Percentiles rank a stretch among this genome's conserved stretches.
phyloP scores from a whole-genome alignment of 371 early-diverging fungal species.

The Neoconidiobolus thromboides region DNA sequence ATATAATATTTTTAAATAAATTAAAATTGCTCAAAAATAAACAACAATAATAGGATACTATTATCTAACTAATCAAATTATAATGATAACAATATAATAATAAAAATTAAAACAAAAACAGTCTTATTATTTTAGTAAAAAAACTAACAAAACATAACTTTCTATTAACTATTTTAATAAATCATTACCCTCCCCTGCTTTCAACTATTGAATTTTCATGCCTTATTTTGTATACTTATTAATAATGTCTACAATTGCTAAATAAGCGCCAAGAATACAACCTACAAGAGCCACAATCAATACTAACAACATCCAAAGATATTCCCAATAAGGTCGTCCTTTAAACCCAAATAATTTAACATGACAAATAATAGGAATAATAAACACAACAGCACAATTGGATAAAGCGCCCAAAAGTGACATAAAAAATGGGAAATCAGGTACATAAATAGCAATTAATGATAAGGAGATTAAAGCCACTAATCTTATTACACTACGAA shows the following conservation, averaged over 20 bases:
- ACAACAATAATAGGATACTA: too few relatives aligned
- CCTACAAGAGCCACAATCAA: constrained; percentile 36
- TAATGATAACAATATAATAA: too few relatives aligned
- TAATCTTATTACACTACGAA: constrained; percentile 24
- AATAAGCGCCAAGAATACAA: constrained; percentile 30
- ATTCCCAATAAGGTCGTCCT: constrained; percentile 17
- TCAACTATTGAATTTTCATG: too few relatives aligned
- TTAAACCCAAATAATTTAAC: constrained; percentile 31
- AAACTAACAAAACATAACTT: too few relatives aligned
- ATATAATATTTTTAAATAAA: too few relatives aligned
- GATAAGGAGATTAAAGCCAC: constrained; percentile 19
- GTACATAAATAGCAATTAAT: constrained; percentile 32
- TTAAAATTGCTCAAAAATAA: too few relatives aligned
- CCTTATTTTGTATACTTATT: too few relatives aligned
- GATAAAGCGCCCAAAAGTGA: constrained; percentile 45
- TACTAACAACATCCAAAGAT: constrained; percentile 23
- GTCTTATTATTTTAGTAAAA: too few relatives aligned
- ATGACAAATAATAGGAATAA: constrained; percentile 46
- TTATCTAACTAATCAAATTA: too few relatives aligned
- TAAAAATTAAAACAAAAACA: too few relatives aligned
- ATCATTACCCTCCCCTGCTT: too few relatives aligned
- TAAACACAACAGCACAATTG: constrained; percentile 39
- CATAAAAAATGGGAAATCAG: constrained; percentile 54
- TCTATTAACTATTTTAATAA: too few relatives aligned
- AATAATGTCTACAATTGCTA: background rate